Percentiles rank a stretch among this genome's conserved stretches.
phyloP scores from a whole-genome alignment of 1,284 basidiomycete species.

The Melampsora americana region DNA sequence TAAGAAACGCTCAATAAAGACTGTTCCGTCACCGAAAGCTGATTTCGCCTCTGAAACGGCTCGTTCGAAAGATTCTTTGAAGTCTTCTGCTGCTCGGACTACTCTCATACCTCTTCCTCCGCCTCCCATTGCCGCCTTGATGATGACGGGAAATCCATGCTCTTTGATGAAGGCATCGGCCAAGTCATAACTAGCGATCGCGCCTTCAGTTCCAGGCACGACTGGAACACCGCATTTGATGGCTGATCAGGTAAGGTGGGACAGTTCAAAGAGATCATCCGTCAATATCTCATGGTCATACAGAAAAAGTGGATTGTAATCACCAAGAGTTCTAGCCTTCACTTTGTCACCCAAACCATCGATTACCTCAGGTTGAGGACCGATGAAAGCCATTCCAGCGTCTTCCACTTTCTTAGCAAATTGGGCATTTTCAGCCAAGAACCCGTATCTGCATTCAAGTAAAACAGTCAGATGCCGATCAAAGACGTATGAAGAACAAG shows the following conservation, averaged over 20 bases:
- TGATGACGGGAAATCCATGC: slow-evolving; percentile 84
- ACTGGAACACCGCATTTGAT: slow-evolving; percentile 88
- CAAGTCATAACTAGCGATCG: slow-evolving; percentile 77
- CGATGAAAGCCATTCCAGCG: slow-evolving; percentile 95
- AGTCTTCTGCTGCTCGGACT: slow-evolving; percentile 84
- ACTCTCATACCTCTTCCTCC: slow-evolving; percentile 99
- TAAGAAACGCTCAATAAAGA: slow-evolving; percentile 96
- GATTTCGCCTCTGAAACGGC: slow-evolving; percentile 92
- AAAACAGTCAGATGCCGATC: not conserved
- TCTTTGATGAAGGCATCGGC: slow-evolving; percentile 87
- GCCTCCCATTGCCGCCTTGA: slow-evolving; percentile 85
- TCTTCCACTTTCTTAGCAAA: slow-evolving; percentile 96
- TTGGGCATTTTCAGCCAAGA: slow-evolving; percentile 92
- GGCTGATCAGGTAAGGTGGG: slow-evolving; percentile 58
- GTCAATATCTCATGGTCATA: not conserved
- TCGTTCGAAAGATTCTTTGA: slow-evolving; percentile 84
- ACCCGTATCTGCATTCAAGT: slow-evolving; percentile 72
- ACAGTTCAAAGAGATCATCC: not conserved
- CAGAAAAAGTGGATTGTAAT: slow-evolving; percentile 14
- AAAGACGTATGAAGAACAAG: not conserved
- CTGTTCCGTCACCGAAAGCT: slow-evolving; percentile 96
- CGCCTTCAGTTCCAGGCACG: slow-evolving; percentile 93
- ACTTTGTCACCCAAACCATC: slow-evolving; percentile 98
- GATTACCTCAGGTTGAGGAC: slow-evolving; percentile 92
- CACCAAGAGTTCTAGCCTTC: slow-evolving; percentile 83